A percentile compares a stretch with the other conserved stretches of the same genome.
Conservation (phyloP, 331 rosid species). For the Quercus lobata region DNA sequence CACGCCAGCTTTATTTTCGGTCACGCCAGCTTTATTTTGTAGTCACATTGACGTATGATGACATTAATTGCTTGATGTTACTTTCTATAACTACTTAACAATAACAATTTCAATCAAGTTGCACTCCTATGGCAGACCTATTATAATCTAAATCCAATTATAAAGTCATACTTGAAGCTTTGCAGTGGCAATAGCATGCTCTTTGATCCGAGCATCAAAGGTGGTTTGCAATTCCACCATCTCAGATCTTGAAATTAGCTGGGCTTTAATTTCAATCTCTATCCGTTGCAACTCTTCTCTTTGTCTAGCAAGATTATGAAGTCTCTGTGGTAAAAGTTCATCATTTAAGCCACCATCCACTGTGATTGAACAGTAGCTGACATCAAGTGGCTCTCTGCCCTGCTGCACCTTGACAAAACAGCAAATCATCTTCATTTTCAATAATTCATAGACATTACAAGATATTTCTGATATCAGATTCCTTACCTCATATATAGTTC, state of each 20-base stretch:
- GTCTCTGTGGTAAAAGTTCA: conserved; percentile 68
- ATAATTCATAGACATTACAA: conserved; percentile 26
- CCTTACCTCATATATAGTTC: conserved; percentile 95
- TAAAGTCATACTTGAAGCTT: conserved; percentile 63
- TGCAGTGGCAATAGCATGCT: conserved; percentile 54
- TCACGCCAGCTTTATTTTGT: neutral
- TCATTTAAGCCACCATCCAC: conserved; percentile 65
- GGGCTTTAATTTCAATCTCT: conserved; percentile 84
- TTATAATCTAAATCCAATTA: neutral
- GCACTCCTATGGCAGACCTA: neutral
- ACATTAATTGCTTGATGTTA: conserved; percentile 4
- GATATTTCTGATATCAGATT: conserved; percentile 22
- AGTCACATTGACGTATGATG: neutral
- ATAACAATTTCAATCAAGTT: conserved; percentile 3
- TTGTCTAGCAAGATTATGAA: conserved; percentile 63
- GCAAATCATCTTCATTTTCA: conserved; percentile 44
- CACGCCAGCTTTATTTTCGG: neutral
- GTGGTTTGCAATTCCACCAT: conserved; percentile 58
- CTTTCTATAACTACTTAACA: neutral
- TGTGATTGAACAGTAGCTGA: conserved; percentile 79
- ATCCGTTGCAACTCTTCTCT: conserved; percentile 70
- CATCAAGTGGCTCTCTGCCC: conserved; percentile 89
- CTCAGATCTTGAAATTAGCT: conserved; percentile 79
- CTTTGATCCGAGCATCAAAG: conserved; percentile 83
- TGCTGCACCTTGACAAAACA: conserved; percentile 87